Percentiles rank a stretch among this genome's conserved stretches.
These are phyloP conservation scores for Noccaea caerulescens DNA, from an alignment of 345 rosid genomes.

Conservation along the genomic window DNA sequence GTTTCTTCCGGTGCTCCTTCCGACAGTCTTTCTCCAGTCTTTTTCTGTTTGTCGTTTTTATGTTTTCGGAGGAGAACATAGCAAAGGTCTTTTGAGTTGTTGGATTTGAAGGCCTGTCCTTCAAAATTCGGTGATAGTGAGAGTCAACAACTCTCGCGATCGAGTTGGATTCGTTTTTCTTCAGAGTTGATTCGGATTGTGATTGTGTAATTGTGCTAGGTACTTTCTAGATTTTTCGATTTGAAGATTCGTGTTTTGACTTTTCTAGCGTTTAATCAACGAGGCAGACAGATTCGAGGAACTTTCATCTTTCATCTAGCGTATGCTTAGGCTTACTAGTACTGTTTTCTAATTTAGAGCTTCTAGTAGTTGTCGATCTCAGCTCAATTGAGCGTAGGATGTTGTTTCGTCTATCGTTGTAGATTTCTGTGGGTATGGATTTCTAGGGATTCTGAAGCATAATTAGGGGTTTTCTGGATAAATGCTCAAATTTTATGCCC, in stretches of 20 bases:
- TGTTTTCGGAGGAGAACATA: not conserved
- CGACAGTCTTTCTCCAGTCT: not conserved
- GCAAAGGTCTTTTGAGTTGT: conserved; percentile 8
- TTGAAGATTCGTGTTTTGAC: conserved; percentile 41
- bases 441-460: conserved; percentile 13
- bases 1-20: not conserved
- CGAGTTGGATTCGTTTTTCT: conserved; percentile 4
- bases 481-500: not conserved
- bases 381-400: conserved; percentile 11
- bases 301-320: conserved; percentile 11
- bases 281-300: conserved; percentile 27
- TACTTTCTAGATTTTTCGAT: not conserved
- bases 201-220: not conserved
- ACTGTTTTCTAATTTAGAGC: conserved; percentile 16
- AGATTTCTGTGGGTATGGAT: conserved; percentile 1
- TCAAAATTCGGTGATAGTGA: not conserved
- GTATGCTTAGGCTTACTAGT: not conserved
- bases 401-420: conserved; percentile 9
- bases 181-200: conserved; percentile 6
- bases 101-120: conserved; percentile 19
- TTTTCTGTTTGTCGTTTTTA: not conserved
- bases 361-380: conserved; percentile 11
- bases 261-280: conserved; percentile 37
- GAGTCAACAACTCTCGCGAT: conserved; percentile 13
- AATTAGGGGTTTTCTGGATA: conserved; percentile 3